Base-by-base conservation (phyloP, 768 basidiomycete species). In the Leccinellum rugosiceps region DNA sequence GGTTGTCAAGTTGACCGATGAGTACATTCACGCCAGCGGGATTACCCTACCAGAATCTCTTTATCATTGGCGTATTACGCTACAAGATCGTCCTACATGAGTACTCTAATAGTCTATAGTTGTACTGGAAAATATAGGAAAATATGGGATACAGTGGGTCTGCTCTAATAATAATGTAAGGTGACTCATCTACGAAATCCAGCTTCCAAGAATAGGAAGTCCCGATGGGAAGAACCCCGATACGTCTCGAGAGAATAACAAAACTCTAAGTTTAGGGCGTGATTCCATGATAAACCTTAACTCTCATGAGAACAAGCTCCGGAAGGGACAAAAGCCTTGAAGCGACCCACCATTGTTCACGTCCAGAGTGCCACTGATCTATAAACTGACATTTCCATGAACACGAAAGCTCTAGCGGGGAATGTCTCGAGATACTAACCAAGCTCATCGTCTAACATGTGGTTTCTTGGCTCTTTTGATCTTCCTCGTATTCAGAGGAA, bases 401-500 rank as follows among this genome's bases (percentile, higher is more conserved):
- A 51, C n/a, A 35, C 19, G 21, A 48, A 30, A 48, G 30, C 51
- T 53, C 38, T 35, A 30, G 34, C n/a, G 10, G 10, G 46, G n/a
- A 4, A 34, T 46, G 5, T n/a, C 8, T 23, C n/a, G 48, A 57
- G 25, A 56, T 14, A 59, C 53, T 49, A 4, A 66, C 62, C 53
- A 50, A 28, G n/a, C 30, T 43, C 45, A 52, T 58, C 10, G 11
- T 52, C 32, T 49, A 47, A 4, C 23, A 17, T 28, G 31, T 53
- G 2, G 3, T 31, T 50, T 52, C 4, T 38, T 14, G 19, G 28
- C 11, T 43, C 8, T 6, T 14, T 6, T 46, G 34, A 26, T 31
- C 51, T 28, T 25, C 31, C 30, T 48, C 26, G 44, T 6, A 21
- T 50, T 23, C 9, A 6, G 38, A 28, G 19, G 21, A 1, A 30